Percentiles rank a stretch among this genome's conserved stretches.
phyloP scores from a whole-genome alignment of 306 rosid genomes.

The Fragaria ananassa region DNA sequence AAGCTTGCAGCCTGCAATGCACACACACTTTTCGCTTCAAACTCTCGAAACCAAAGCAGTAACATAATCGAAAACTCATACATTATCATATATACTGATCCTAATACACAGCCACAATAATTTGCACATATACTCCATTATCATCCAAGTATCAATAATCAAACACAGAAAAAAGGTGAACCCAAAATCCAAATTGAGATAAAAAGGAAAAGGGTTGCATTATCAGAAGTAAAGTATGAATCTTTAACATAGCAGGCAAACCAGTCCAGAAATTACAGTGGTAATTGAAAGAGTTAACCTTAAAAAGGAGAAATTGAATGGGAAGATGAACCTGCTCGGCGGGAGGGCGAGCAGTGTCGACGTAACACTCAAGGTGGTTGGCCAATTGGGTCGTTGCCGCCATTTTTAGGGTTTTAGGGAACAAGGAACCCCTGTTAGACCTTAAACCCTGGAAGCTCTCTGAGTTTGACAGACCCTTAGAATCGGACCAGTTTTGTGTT shows the following conservation, averaged over 20 bases:
- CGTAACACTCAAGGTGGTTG: slow-evolving; percentile 65
- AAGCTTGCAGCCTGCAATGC: slow-evolving; percentile 57
- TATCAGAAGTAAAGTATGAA: not conserved
- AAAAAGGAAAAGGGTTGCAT: not conserved
- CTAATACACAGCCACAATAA: not conserved
- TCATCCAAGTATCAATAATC: not conserved
- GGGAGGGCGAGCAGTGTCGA: slow-evolving; percentile 60
- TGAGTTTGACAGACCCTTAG: not conserved
- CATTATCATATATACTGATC: not conserved
- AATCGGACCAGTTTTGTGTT: not conserved
- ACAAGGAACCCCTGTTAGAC: not conserved
- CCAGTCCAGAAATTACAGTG: not conserved
- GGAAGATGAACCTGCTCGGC: slow-evolving; percentile 53
- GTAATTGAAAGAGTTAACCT: not conserved
- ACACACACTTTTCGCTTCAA: slow-evolving; percentile 25
- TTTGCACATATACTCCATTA: not conserved
- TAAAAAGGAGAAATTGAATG: not conserved
- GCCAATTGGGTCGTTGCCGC: slow-evolving; percentile 48
- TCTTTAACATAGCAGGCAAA: not conserved
- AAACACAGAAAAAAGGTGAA: not conserved
- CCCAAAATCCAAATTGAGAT: not conserved
- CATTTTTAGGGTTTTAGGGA: slow-evolving; percentile 57
- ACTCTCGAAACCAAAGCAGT: slow-evolving; percentile 10
- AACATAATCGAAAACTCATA: not conserved
- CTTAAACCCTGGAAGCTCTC: not conserved